A percentile compares a stretch with the other conserved stretches of the same genome.
Conservation (phyloP, 306 rosid species). For the Fagus crenata region DNA sequence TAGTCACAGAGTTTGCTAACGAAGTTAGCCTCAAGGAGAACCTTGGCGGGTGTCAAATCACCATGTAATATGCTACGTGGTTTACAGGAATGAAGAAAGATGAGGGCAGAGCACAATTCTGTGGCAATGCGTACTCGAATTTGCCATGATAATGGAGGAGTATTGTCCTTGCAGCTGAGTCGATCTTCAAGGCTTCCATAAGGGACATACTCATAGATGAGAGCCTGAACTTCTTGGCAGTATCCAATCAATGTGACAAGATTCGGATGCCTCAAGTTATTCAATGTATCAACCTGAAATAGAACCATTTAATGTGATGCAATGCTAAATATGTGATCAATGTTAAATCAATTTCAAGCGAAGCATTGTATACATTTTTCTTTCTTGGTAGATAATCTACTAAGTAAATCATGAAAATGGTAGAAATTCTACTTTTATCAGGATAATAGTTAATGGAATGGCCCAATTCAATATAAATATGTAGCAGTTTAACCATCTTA, state of each 20-base stretch:
- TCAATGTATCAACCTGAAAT: conserved; percentile 66
- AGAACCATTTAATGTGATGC: conserved; percentile 8
- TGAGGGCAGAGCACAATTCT: conserved; percentile 76
- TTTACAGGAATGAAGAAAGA: conserved; percentile 77
- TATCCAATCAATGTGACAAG: conserved; percentile 80
- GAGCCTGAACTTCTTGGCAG: conserved; percentile 63
- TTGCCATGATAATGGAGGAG: conserved; percentile 83
- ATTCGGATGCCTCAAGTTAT: conserved; percentile 80
- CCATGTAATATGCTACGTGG: conserved; percentile 79
- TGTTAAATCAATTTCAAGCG: background rate
- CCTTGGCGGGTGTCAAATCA: conserved; percentile 77
- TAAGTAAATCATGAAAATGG: no score
- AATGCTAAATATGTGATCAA: conserved; percentile 1
- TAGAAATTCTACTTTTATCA: no score
- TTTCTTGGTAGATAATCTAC: no score
- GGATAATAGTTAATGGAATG: no score
- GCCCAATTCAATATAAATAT: background rate
- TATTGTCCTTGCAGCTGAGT: conserved; percentile 60
- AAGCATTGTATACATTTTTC: background rate
- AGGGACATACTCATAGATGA: conserved; percentile 77
- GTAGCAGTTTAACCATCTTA: background rate
- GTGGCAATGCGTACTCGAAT: conserved; percentile 67
- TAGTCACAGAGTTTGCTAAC: conserved; percentile 83
- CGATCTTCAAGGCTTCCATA: conserved; percentile 94
- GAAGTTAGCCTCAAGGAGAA: conserved; percentile 70